Base-by-base conservation (phyloP, 2,329 filamentous ascomycete species). In the Apiospora koreana region DNA sequence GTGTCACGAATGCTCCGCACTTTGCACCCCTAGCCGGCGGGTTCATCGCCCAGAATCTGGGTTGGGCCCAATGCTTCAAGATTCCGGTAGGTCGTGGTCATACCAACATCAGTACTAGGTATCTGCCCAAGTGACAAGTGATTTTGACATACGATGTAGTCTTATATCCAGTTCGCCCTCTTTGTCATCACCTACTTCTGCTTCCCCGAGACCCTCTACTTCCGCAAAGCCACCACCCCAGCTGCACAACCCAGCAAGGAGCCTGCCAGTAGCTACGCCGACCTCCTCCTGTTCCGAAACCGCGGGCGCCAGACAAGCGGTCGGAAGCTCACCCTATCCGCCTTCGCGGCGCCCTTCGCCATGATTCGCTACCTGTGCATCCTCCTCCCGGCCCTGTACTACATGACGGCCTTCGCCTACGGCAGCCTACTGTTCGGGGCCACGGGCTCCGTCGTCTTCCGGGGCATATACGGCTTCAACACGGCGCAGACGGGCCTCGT, bases 141-240 rank as follows among this genome's bases (percentile, higher is more conserved):
- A n/a, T n/a, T 9, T 18, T 18, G 18, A 58, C 8, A 23, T 12
- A 28, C 12, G 25, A 38, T 23, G 21, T 23, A 50, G 31, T 50
- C 72, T 2, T 75, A 74, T 45, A 68, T 77, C 41, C 75, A 77
- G 46, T 72, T 74, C 10, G 73, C 68, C 25, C 70, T 74, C 8
- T 75, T 75, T 68, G 67, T 74, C 3, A 38, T 78, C 62, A 72
- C 73, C 7, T 38, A 76, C 3, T 73, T 77, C 48, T 74, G 72
- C 25, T 70, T 79, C 23, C 77, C 76, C 2, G 77, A 79, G 67
- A 79, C 77, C 0, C 70, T 79, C 2, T 79, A 75, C 72, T 71
- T 69, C 0, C 69, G 75, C 1, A 38, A 65, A 2, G 21, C 1
- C 8, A n/a, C n/a, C 42, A 10, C 67, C 69, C 10, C 21, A 9